Conservation (phyloP, 768 basidiomycete species). For the Trichaptum fuscoviolaceum region DNA sequence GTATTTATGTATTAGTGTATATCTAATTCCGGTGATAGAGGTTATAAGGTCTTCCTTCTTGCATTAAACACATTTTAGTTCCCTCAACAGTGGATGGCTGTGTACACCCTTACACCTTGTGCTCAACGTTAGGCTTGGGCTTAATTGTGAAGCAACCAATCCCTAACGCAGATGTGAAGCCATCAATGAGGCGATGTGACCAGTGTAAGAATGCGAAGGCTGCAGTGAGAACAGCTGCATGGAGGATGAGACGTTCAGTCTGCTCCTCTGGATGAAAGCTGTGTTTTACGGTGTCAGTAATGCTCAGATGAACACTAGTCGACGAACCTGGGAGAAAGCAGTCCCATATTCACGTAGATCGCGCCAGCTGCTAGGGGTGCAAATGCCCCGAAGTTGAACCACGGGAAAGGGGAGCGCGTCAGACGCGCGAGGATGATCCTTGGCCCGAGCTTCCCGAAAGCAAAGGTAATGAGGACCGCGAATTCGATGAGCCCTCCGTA, state of each 20-base stretch:
- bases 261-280: neutral
- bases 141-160: slow-evolving; percentile 13
- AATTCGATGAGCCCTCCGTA: slow-evolving; percentile 12
- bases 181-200: slow-evolving; percentile 9
- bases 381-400: slow-evolving; percentile 12
- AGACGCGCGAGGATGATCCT: slow-evolving; percentile 13
- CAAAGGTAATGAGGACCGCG: slow-evolving; percentile 11
- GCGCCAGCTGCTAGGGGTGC: slow-evolving; percentile 10
- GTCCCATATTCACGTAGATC: slow-evolving; percentile 8
- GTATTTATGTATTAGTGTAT: neutral
- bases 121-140: slow-evolving; percentile 1
- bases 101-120: neutral
- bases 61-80: neutral
- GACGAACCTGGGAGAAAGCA: neutral
- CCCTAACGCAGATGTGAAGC: slow-evolving; percentile 6
- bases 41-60: neutral
- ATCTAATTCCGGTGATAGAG: neutral
- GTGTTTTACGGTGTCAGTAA: neutral
- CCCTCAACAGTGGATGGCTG: neutral
- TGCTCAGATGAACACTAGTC: neutral
- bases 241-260: slow-evolving; percentile 6
- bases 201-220: slow-evolving; percentile 10
- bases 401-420: slow-evolving; percentile 11
- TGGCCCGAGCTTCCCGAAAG: slow-evolving; percentile 14
- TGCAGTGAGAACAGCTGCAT: slow-evolving; percentile 4